Evolutionary conservation across 352 stramenopile genomes (phyloP).

Genomic region (Phytopythium kandeliae): DNA sequence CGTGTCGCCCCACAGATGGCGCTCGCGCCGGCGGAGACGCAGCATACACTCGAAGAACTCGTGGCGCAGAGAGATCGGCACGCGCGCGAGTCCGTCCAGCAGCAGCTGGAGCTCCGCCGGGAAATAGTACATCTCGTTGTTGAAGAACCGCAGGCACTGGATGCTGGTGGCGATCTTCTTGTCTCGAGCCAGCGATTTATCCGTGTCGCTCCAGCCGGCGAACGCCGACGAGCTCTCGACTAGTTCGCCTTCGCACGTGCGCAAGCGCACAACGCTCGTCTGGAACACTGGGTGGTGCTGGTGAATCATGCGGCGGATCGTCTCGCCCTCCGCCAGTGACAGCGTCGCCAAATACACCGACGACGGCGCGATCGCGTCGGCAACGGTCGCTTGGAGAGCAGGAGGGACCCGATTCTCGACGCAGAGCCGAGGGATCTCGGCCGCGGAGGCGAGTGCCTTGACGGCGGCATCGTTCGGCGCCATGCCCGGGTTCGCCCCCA

Average conservation of each 20-base stretch:
- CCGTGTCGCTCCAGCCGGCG: slow-evolving; percentile 31
- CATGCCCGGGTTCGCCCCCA: slow-evolving; percentile 25
- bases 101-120: slow-evolving; percentile 91
- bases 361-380: slow-evolving; percentile 20
- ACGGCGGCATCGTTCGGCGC: slow-evolving; percentile 69
- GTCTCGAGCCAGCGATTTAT: slow-evolving; percentile 8
- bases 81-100: slow-evolving; percentile 52
- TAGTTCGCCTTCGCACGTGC: slow-evolving; percentile 74
- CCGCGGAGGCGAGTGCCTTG: slow-evolving; percentile 33
- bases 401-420: slow-evolving; percentile 9
- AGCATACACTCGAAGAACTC: slow-evolving; percentile 83
- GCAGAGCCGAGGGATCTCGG: slow-evolving; percentile 16
- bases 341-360: slow-evolving; percentile 92
- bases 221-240: slow-evolving; percentile 79
- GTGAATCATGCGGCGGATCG: slow-evolving; percentile 95
- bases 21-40: slow-evolving; percentile 93
- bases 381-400: slow-evolving; percentile 39
- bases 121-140: slow-evolving; percentile 98
- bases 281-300: slow-evolving; percentile 74
- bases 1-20: slow-evolving; percentile 92
- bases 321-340: slow-evolving; percentile 97
- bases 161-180: slow-evolving; percentile 41
- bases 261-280: slow-evolving; percentile 59
- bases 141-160: slow-evolving; percentile 96
- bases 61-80: slow-evolving; percentile 67